Evolutionary conservation across 1,284 basidiomycete species (phyloP), one percentile per base, ranked within the genome.

Genomic region (Cutaneotrichosporon cutaneum): DNA sequence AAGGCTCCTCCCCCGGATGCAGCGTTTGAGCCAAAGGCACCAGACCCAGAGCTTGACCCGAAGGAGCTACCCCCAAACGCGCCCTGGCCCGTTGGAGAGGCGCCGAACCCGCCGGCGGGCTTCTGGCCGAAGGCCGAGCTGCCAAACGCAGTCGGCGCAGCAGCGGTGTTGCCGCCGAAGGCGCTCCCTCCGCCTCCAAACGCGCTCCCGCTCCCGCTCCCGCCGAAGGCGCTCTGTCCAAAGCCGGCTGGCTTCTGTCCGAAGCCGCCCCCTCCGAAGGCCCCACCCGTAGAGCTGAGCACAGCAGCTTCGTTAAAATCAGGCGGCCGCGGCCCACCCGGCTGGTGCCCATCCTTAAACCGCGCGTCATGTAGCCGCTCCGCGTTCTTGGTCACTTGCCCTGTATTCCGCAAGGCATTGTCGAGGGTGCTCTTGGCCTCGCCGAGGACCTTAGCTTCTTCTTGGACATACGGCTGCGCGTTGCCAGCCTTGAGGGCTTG

Each of bases 401-500:
- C 21, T 1, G 72, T 42, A 50, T 75, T 70, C 7, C 61, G 61
- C 5, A 72, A 56, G n/a, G 73, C 73, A 54, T 65, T 63, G 18
- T 64, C 62, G 56, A 73, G 70, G 1, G 50, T 73, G 21, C 63
- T 53, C 48, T 64, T 62, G 8, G 72, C 73, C 44, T 68, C 60
- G 32, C 39, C 47, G 35, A 70, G 27, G 4, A 75, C 56, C 0
- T 59, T 54, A 9, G 65, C 27, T 58, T 80, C 77, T 59, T 78
- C 75, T 27, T 66, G 60, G 3, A 76, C 59, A 70, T 80, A 60
- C 18, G 45, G 35, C 27, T 58, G 33, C 4, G 26, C 14, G 13
- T 50, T 53, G 13, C 61, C 61, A 8, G 36, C 24, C 36, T 33
- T 33, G 14, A 63, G 48, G 0, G 90, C 89, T 14, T 82, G 77